These are phyloP conservation scores for Rhynchospora breviuscula DNA, from an alignment of 176 grass and related monocot genomes.

Conservation along the genomic window DNA sequence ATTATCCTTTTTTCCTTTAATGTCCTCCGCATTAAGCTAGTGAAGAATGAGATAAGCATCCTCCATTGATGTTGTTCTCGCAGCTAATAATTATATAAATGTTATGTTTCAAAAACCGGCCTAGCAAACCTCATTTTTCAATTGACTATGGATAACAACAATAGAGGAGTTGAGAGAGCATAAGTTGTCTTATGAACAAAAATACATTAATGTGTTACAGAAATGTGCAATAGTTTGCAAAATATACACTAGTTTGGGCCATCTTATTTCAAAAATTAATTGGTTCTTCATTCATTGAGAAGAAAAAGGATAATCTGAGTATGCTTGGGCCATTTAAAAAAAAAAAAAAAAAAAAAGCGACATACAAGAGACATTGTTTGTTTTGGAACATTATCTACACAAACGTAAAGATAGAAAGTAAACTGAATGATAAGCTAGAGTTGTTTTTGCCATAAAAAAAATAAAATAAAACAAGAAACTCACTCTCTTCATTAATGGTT, in stretches of 20 bases:
- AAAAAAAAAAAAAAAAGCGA: no score
- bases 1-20: not conserved
- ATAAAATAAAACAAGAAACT: not conserved
- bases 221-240: not conserved
- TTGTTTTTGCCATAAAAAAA: not conserved
- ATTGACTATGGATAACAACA: not conserved
- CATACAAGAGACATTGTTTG: not conserved
- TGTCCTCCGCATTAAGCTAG: not conserved
- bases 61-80: not conserved
- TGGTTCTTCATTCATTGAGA: not conserved
- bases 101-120: not conserved
- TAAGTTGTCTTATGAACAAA: not conserved
- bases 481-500: not conserved
- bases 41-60: not conserved
- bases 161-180: not conserved
- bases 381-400: not conserved
- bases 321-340: not conserved
- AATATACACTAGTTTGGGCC: not conserved
- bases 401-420: not conserved
- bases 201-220: not conserved
- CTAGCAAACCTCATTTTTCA: not conserved
- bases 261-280: not conserved
- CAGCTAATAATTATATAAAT: not conserved
- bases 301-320: not conserved
- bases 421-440: not conserved